phyloP scores from a whole-genome alignment of 306 rosid genomes.

The Potentilla sterilis region DNA sequence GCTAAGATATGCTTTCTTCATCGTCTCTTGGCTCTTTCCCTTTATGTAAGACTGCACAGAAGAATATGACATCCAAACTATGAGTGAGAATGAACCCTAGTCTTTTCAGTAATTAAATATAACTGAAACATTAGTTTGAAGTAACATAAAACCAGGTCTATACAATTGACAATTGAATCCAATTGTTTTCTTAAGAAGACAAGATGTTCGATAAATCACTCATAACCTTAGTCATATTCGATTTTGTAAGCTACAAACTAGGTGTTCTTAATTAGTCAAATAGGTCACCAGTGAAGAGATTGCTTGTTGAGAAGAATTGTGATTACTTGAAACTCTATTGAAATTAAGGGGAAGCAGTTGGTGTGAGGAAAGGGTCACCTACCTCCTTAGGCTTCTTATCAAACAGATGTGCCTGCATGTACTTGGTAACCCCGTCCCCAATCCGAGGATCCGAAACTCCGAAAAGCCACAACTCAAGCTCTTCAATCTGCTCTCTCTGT shows the following conservation, averaged over 20 bases:
- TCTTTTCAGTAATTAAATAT: background rate
- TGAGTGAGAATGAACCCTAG: background rate
- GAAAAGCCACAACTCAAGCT: slow-evolving; percentile 66
- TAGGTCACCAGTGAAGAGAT: background rate
- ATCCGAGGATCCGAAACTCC: slow-evolving; percentile 63
- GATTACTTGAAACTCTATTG: background rate
- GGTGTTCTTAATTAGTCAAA: background rate
- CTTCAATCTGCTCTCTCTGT: slow-evolving; percentile 64
- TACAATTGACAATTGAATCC: background rate
- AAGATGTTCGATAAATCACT: background rate
- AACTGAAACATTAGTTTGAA: background rate
- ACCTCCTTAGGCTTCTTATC: slow-evolving; percentile 63
- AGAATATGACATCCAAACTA: background rate
- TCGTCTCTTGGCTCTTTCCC: slow-evolving; percentile 50
- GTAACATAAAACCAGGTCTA: background rate
- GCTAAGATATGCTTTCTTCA: slow-evolving; percentile 64
- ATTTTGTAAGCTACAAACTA: background rate
- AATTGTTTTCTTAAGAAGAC: background rate
- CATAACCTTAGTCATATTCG: background rate
- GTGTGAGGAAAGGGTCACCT: background rate
- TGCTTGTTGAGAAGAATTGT: background rate
- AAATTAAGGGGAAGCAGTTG: background rate
- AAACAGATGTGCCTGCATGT: slow-evolving; percentile 69
- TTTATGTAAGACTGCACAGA: slow-evolving; percentile 41
- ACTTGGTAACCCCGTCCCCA: slow-evolving; percentile 63